Percentiles rank a stretch among this genome's conserved stretches.
Conservation (phyloP, 2,329 filamentous ascomycete species). For the Sarocladiaceae sp. region DNA sequence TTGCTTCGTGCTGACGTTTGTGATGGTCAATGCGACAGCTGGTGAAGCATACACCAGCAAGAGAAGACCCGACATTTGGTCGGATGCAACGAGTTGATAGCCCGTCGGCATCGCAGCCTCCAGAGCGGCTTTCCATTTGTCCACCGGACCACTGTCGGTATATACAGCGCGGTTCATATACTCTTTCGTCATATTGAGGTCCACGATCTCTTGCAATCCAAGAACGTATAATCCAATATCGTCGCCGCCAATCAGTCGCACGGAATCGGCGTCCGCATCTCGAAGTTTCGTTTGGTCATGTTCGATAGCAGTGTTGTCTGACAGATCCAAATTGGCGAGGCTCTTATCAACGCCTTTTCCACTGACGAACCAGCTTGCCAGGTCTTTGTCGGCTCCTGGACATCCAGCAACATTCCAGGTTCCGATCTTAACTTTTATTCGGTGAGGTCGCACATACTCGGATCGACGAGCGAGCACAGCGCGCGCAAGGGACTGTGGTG, state of each 20-base stretch:
- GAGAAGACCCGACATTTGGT: slow-evolving; percentile 83
- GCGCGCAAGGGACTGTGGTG: slow-evolving; percentile 55
- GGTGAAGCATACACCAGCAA: slow-evolving; percentile 83
- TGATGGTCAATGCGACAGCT: slow-evolving; percentile 67
- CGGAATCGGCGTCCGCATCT: slow-evolving; percentile 24
- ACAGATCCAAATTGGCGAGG: slow-evolving; percentile 51
- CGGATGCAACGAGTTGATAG: slow-evolving; percentile 72
- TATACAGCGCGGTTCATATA: slow-evolving; percentile 66
- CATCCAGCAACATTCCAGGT: slow-evolving; percentile 92
- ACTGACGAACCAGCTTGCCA: slow-evolving; percentile 83
- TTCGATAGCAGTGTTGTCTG: slow-evolving; percentile 31
- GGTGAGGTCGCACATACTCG: slow-evolving; percentile 74
- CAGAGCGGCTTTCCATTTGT: slow-evolving; percentile 77
- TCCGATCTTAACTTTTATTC: slow-evolving; percentile 82
- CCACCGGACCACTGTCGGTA: slow-evolving; percentile 65
- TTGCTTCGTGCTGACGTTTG: slow-evolving; percentile 74
- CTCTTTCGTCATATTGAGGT: slow-evolving; percentile 74
- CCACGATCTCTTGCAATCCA: slow-evolving; percentile 88
- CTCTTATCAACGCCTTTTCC: slow-evolving; percentile 66
- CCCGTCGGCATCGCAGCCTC: slow-evolving; percentile 69
- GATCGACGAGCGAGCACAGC: slow-evolving; percentile 67
- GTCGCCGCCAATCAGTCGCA: slow-evolving; percentile 51
- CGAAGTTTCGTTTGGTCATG: slow-evolving; percentile 39
- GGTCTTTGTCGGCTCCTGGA: slow-evolving; percentile 80
- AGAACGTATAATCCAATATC: slow-evolving; percentile 88